Base-by-base conservation (phyloP, 1,284 basidiomycete species). In the Leccinum variabile region DNA sequence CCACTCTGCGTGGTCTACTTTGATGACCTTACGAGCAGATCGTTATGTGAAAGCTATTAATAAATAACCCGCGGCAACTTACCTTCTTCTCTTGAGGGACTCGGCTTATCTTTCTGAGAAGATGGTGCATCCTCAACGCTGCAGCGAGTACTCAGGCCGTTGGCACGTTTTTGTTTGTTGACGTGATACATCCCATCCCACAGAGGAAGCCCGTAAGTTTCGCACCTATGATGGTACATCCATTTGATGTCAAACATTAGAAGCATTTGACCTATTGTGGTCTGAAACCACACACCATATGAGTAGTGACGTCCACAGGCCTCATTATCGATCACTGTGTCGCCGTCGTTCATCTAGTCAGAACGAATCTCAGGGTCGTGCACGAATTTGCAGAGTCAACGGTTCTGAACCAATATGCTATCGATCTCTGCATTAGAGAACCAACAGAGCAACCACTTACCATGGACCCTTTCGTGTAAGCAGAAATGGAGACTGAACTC, bases 61-160 rank as follows among this genome's bases (percentile, higher is more conserved):
- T 28, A 6, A 28, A 28, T 28, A n/a, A 39, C 60, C 62, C 61
- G 57, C 72, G 72, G 71, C 13, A 57, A 69, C 58, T 57, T 59
- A 28, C 4, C 14, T 57, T 35, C 62, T 69, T 69, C 62, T 63
- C 53, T 54, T 9, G 37, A 63, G 44, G 56, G 39, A 59, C 9
- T 9, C 35, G 59, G 57, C 37, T 56, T 56, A 65, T 71, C 72
- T 39, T 54, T 69, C 33, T 9, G 60, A 64, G 64, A 72, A 67
- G 67, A 61, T 41, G 59, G 54, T 46, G 49, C 64, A 50, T 63
- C 54, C 32, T 49, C 14, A 44, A 22, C 3, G 6, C 7, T 18
- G 32, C 50, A 52, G 22, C 50, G 18, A 32, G 7, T 11, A 33
- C 14, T 33, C 14, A 53, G 28, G 46, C 22, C 1, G 5, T 13